These are phyloP conservation scores for Cercospora sojina DNA, from an alignment of 2,329 filamentous ascomycete species.

Conservation along the genomic window DNA sequence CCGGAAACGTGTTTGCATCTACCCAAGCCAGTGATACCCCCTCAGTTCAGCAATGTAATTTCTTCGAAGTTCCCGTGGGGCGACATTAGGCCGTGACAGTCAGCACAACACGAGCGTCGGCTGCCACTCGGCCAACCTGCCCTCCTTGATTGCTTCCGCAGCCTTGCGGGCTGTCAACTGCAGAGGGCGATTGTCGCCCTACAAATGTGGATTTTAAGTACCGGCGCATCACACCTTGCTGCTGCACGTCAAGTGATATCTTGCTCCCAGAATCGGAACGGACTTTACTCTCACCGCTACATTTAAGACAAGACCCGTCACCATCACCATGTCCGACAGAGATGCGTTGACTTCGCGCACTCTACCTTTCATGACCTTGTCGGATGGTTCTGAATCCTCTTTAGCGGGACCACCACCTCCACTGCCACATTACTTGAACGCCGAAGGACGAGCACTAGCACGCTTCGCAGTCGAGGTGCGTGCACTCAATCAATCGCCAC, in stretches of 20 bases:
- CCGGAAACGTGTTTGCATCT: not conserved
- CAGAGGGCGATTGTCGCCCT: constrained; percentile 6
- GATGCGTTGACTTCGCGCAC: constrained; percentile 47
- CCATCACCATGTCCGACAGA: constrained; percentile 38
- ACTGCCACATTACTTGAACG: constrained; percentile 44
- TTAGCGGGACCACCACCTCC: constrained; percentile 48
- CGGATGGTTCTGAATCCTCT: constrained; percentile 43
- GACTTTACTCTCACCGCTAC: not conserved
- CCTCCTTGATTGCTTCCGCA: not conserved
- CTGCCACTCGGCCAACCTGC: constrained; percentile 6
- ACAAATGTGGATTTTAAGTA: not conserved
- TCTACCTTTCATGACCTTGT: constrained; percentile 53
- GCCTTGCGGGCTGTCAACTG: not conserved
- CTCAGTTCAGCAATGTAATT: not conserved
- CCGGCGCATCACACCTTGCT: not conserved
- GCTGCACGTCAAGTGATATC: not conserved
- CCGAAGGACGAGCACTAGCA: constrained; percentile 46
- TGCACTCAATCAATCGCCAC: not conserved
- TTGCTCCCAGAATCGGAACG: not conserved
- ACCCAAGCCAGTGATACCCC: not conserved
- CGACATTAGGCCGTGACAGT: not conserved
- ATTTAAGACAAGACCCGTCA: not conserved
- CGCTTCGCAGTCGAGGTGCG: constrained; percentile 49
- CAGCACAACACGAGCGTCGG: not conserved
- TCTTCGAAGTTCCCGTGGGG: not conserved